phyloP scores from a whole-genome alignment of 306 rosid genomes.

The Sicyos edulis region DNA sequence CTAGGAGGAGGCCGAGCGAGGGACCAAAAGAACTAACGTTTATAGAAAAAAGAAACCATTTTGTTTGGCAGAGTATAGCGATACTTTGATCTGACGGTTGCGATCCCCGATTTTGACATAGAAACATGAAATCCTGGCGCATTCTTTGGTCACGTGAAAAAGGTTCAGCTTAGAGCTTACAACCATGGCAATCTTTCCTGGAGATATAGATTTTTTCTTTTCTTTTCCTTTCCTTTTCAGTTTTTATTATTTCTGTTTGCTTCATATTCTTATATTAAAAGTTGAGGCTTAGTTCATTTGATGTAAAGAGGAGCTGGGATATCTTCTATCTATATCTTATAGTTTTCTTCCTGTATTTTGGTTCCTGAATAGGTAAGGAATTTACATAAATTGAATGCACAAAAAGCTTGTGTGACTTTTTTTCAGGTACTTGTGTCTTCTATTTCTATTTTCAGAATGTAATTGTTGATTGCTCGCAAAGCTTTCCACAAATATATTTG shows the following conservation, averaged over 20 bases:
- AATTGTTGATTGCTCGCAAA: neutral
- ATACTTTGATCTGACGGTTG: constrained; percentile 18
- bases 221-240: neutral
- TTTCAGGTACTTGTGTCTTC: constrained; percentile 8
- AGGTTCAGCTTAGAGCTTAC: constrained; percentile 24
- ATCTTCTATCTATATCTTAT: constrained; percentile 5
- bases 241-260: neutral
- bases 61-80: constrained; percentile 18
- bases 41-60: constrained; percentile 22
- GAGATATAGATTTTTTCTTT: constrained; percentile 12
- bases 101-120: constrained; percentile 35
- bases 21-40: constrained; percentile 16
- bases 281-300: constrained; percentile 27
- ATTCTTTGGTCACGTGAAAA: constrained; percentile 35
- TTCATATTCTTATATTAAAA: constrained; percentile 15
- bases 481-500: neutral
- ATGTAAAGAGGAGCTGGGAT: constrained; percentile 48
- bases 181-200: constrained; percentile 14
- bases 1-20: constrained; percentile 1
- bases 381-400: constrained; percentile 17
- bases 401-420: constrained; percentile 13
- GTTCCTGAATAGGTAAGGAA: neutral
- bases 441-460: constrained; percentile 8
- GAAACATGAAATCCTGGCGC: constrained; percentile 32
- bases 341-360: constrained; percentile 27